These are phyloP conservation scores for Amylocystis lapponica DNA, from an alignment of 768 basidiomycete species.

Conservation along the genomic window DNA sequence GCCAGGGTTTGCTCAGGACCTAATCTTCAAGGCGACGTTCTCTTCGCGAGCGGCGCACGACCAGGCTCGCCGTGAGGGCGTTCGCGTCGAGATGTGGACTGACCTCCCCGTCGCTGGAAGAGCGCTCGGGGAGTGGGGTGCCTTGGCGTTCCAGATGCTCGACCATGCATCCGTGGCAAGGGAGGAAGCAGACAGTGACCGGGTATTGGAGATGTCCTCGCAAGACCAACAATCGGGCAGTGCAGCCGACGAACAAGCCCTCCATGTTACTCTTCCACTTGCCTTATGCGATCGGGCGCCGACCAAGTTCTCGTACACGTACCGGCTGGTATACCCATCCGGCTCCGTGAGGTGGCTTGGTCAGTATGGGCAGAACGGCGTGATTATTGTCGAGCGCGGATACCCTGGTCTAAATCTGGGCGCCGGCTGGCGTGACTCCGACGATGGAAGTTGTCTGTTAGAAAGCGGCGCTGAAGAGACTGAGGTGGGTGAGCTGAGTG, in stretches of 20 bases:
- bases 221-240: background rate
- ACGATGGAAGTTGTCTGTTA: constrained; percentile 6
- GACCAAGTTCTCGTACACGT: constrained; percentile 21
- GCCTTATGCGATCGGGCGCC: constrained; percentile 5
- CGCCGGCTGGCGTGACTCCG: constrained; percentile 11
- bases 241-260: background rate
- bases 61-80: constrained; percentile 15
- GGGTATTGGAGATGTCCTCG: constrained; percentile 5
- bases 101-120: constrained; percentile 19
- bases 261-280: constrained; percentile 14
- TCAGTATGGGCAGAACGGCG: constrained; percentile 18
- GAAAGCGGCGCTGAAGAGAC: background rate
- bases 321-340: constrained; percentile 20
- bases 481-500: constrained; percentile 7
- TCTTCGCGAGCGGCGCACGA: constrained; percentile 13
- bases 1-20: constrained; percentile 3
- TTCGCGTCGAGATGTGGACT: constrained; percentile 25
- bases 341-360: constrained; percentile 23
- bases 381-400: constrained; percentile 14
- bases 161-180: background rate
- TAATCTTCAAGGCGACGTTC: constrained; percentile 22
- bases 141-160: constrained; percentile 12
- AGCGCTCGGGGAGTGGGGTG: constrained; percentile 21
- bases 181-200: background rate
- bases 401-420: constrained; percentile 5